Conservation (phyloP, 1,284 basidiomycete species). For the Ceratobasidium sp. region DNA sequence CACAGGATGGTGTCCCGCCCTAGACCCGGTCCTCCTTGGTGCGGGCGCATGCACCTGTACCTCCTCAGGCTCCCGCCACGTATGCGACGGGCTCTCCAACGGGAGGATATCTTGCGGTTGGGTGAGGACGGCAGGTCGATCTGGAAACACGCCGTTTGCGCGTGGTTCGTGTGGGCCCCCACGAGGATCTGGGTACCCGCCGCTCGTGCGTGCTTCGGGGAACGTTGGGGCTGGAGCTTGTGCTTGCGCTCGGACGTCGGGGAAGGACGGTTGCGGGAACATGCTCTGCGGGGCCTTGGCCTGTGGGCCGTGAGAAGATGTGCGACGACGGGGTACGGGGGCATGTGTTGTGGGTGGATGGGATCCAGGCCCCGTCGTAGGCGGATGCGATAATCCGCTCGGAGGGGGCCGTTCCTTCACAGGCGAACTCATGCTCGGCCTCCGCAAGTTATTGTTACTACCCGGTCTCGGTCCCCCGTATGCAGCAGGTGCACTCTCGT, state of each 20-base stretch:
- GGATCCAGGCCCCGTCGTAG: conserved; percentile 3
- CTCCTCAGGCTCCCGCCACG: conserved; percentile 36
- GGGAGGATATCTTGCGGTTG: conserved; percentile 39
- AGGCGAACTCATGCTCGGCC: conserved; percentile 28
- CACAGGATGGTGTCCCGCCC: conserved; percentile 21
- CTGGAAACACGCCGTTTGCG: conserved; percentile 44
- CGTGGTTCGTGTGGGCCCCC: conserved; percentile 21
- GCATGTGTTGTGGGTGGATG: conserved; percentile 38
- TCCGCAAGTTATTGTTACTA: neutral
- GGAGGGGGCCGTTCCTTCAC: conserved; percentile 34
- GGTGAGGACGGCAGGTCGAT: neutral
- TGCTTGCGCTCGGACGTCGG: too few species aligned
- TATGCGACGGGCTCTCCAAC: conserved; percentile 42
- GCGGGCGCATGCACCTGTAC: conserved; percentile 32
- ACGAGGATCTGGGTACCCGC: conserved; percentile 1
- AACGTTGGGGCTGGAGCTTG: too few species aligned
- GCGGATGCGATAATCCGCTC: conserved; percentile 11
- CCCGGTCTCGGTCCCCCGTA: neutral
- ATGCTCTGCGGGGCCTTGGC: neutral
- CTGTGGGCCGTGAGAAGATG: conserved; percentile 17
- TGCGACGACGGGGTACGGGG: conserved; percentile 16
- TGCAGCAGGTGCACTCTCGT: conserved; percentile 36
- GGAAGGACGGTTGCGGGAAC: too few species aligned
- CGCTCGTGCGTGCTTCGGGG: conserved; percentile 12
- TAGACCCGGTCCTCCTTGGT: conserved; percentile 8